Evolutionary conservation across 768 basidiomycete genomes (phyloP).

Genomic region (Xanthoconium purpureum): DNA sequence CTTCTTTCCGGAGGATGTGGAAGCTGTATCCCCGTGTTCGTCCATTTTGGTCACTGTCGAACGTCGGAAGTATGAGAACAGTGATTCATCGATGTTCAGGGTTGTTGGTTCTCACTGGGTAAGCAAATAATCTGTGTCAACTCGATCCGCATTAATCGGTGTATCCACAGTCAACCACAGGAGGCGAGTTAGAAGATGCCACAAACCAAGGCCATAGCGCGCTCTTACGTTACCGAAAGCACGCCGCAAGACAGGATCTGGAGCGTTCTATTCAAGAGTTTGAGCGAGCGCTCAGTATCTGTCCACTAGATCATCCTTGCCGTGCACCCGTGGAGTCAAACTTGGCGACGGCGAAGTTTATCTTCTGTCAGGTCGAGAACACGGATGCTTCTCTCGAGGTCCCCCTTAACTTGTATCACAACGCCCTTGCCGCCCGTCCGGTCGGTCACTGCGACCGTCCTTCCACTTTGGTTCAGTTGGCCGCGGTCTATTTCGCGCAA

Average conservation of each 20-base stretch:
- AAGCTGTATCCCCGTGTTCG: not conserved
- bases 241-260: not conserved
- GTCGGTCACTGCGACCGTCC: not conserved
- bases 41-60: not conserved
- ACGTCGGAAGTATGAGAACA: not conserved
- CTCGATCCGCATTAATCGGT: too few relatives aligned
- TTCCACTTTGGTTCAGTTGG: not conserved
- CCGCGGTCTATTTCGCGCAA: not conserved
- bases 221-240: not conserved
- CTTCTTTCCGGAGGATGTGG: not conserved
- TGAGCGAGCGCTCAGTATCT: not conserved
- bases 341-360: not conserved
- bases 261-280: not conserved
- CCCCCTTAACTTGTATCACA: not conserved
- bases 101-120: not conserved
- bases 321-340: not conserved
- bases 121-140: not conserved
- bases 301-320: not conserved
- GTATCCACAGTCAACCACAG: not conserved
- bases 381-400: not conserved
- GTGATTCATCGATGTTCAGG: too few relatives aligned
- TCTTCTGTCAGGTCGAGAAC: not conserved
- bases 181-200: not conserved
- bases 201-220: not conserved
- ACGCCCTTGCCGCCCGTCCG: not conserved